A percentile compares a stretch with the other conserved stretches of the same genome.
These are phyloP conservation scores for Nyctanthes arbortristis DNA, from an alignment of 257 asterid genomes.

Conservation along the genomic window DNA sequence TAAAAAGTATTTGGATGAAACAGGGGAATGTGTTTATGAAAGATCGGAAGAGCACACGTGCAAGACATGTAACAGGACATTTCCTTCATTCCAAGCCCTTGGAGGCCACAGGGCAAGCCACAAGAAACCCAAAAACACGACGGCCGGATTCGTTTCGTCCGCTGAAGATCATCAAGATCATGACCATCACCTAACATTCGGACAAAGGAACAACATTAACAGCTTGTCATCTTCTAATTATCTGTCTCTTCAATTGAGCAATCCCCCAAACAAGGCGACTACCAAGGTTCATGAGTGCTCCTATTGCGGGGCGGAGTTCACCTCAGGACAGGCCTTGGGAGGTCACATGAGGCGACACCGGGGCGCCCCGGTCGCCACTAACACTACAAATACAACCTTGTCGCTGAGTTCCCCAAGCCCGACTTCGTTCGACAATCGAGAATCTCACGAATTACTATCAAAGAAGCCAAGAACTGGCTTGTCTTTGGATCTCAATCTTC, in stretches of 20 bases:
- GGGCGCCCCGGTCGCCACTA: slow-evolving; percentile 29
- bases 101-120: slow-evolving; percentile 87
- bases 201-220: slow-evolving; percentile 35
- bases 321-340: slow-evolving; percentile 70
- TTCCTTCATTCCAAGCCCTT: slow-evolving; percentile 68
- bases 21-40: slow-evolving; percentile 35
- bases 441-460: slow-evolving; percentile 19
- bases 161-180: slow-evolving; percentile 45
- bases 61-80: slow-evolving; percentile 63
- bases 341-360: slow-evolving; percentile 79
- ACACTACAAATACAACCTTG: slow-evolving; percentile 31
- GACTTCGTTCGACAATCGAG: slow-evolving; percentile 30
- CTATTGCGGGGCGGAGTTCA: slow-evolving; percentile 60
- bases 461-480: slow-evolving; percentile 37
- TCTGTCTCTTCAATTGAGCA: slow-evolving; percentile 51
- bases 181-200: slow-evolving; percentile 24
- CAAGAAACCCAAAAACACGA: slow-evolving; percentile 42
- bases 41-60: no score
- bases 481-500: slow-evolving; percentile 75
- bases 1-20: not conserved
- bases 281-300: slow-evolving; percentile 62
- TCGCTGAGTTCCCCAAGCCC: slow-evolving; percentile 34
- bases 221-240: slow-evolving; percentile 33
- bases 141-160: slow-evolving; percentile 16
- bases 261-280: slow-evolving; percentile 46